These are phyloP conservation scores for Juncus effusus DNA, from an alignment of 176 grass and related monocot genomes.

Conservation along the genomic window DNA sequence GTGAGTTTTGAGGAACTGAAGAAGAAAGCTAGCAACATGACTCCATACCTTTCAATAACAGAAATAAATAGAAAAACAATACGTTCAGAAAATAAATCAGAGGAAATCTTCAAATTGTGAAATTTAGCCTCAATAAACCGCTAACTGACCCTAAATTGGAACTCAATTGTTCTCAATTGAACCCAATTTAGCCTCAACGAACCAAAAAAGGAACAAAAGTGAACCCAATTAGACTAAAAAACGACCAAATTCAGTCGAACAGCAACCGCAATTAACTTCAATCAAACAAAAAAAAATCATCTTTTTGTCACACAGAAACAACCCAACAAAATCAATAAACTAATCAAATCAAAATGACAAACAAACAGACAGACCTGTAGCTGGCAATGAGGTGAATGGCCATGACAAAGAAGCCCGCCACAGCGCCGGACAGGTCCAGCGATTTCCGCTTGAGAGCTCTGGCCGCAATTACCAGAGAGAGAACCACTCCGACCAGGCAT, in stretches of 20 bases:
- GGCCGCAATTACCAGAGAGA: slow-evolving; percentile 43
- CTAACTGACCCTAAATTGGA: too few relatives aligned
- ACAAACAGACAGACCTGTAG: slow-evolving; percentile 40
- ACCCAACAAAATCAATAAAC: not conserved
- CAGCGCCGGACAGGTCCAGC: slow-evolving; percentile 56
- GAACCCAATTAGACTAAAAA: too few relatives aligned
- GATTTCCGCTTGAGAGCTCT: slow-evolving; percentile 53
- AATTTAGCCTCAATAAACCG: not conserved
- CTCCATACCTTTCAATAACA: slow-evolving; percentile 41
- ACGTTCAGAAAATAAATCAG: too few relatives aligned
- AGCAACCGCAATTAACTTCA: too few relatives aligned
- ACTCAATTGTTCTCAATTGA: not conserved
- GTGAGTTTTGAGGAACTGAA: slow-evolving; percentile 70
- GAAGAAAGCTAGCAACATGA: slow-evolving; percentile 80
- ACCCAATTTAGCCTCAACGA: not conserved
- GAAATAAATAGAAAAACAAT: slow-evolving; percentile 1
- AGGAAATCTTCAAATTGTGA: not conserved
- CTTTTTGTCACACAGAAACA: not conserved
- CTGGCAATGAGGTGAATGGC: slow-evolving; percentile 61
- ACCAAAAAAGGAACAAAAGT: not conserved
- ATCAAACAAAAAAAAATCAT: too few relatives aligned
- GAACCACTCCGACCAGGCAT: slow-evolving; percentile 28
- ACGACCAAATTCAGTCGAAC: too few relatives aligned
- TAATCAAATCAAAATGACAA: too few relatives aligned
- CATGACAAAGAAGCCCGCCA: slow-evolving; percentile 72